Base-by-base conservation (phyloP, 192 early-diverging fungal species). In the Obelidium mucronatum region DNA sequence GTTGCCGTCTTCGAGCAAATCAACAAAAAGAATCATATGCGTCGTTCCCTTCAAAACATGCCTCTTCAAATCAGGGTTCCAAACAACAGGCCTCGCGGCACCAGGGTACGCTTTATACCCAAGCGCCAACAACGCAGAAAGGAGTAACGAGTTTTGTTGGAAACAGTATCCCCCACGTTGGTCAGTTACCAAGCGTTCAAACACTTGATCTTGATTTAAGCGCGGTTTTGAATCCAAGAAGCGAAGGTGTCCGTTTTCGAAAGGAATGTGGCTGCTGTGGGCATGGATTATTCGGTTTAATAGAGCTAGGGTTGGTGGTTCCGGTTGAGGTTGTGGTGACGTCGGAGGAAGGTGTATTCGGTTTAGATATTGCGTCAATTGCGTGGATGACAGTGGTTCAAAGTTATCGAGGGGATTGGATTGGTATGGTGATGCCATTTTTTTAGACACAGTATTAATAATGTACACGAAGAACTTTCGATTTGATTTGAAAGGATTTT, bases 81-180 rank as follows among this genome's bases (percentile, higher is more conserved):
- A 66, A 1, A 66, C 33, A 66, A 22, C 34, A 39, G 19, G 17
- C 8, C 64, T 31, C 40, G 64, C 30, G 40, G 40, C 64, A 22
- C 64, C 64, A 8, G 64, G 36, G 1, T 31, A 39, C 19, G 37
- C 64, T 2, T 19, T 17, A 28, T 39, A 66, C 30, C 40, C 40
- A 19, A 66, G 37, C 17, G 33, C 36, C 33, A 0, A 28, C 19
- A 66, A 39, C 28, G 64, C 64, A 66, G 64, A 39, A 2, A 66
- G 19, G 22, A 66, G 40, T 39, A 66, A 6, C 64, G 64, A 39
- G 40, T 66, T 66, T 1, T 24, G 19, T 40, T 66, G 64, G 40
- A 66, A 66, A 28, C 64, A 66, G 40, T 66, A 66, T 1, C 64
- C 64, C 17, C 64, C 64, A 39, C 64, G 64, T 2, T 39, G 15